These are phyloP conservation scores for Phellinidium pouzarii DNA, from an alignment of 1,284 basidiomycete genomes.

Conservation along the genomic window DNA sequence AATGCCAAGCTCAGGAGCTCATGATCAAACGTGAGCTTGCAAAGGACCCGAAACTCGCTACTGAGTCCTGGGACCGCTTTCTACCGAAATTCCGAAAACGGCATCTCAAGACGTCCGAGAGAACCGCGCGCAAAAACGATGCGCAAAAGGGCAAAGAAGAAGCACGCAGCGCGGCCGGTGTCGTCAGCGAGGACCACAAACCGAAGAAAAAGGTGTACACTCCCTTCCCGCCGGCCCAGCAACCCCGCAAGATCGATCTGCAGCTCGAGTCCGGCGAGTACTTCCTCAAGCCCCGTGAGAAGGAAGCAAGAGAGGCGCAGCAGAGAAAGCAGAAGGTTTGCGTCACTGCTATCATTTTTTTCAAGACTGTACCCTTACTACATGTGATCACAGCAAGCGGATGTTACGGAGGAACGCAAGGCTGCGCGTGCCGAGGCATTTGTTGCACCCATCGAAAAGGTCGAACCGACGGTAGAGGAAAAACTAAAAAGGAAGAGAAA, in stretches of 20 bases:
- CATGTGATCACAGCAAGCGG: slow-evolving; percentile 56
- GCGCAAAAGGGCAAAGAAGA: slow-evolving; percentile 47
- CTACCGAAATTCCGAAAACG: slow-evolving; percentile 93
- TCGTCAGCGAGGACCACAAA: slow-evolving; percentile 40
- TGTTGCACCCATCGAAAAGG: slow-evolving; percentile 71
- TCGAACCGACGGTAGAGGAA: slow-evolving; percentile 69
- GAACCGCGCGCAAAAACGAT: slow-evolving; percentile 83
- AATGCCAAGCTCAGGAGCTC: slow-evolving; percentile 53
- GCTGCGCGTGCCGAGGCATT: slow-evolving; percentile 80
- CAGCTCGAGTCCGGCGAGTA: slow-evolving; percentile 97
- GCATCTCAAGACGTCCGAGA: slow-evolving; percentile 88
- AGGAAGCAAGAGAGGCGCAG: slow-evolving; percentile 58
- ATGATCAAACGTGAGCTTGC: slow-evolving; percentile 99
- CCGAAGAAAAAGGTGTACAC: slow-evolving; percentile 94
- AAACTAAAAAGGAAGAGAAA: slow-evolving; percentile 58
- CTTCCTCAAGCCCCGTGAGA: slow-evolving; percentile 88
- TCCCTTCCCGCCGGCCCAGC: slow-evolving; percentile 94
- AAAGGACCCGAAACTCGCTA: slow-evolving; percentile 94
- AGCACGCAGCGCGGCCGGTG: slow-evolving; percentile 54
- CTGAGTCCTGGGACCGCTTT: slow-evolving; percentile 96
- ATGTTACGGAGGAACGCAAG: slow-evolving; percentile 58
- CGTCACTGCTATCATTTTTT: background rate
- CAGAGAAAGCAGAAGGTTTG: slow-evolving; percentile 65
- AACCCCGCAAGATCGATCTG: slow-evolving; percentile 78
- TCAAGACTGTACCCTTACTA: slow-evolving; percentile 12